A percentile compares a stretch with the other conserved stretches of the same genome.
phyloP scores from a whole-genome alignment of 805 yeast genomes.

The Hanseniaspora meyeri region DNA sequence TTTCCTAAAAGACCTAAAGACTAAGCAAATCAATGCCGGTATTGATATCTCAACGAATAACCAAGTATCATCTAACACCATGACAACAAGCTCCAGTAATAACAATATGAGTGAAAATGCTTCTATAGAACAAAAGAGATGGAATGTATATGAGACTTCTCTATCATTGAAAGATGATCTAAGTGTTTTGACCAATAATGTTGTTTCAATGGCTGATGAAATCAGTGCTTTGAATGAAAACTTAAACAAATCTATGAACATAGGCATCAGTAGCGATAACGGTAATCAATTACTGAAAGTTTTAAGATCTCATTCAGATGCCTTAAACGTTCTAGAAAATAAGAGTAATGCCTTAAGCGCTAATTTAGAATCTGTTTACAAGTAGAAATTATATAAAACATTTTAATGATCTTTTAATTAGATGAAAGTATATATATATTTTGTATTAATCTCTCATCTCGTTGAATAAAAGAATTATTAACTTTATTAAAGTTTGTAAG shows the following conservation, averaged over 20 bases:
- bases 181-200: constrained; percentile 63
- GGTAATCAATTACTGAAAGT: constrained; percentile 61
- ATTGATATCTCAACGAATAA: constrained; percentile 11
- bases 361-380: constrained; percentile 37
- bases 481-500: background rate
- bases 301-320: constrained; percentile 78
- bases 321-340: constrained; percentile 74
- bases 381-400: constrained; percentile 12
- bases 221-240: constrained; percentile 74
- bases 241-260: constrained; percentile 47
- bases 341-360: constrained; percentile 56
- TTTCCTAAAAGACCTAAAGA: constrained; percentile 13
- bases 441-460: background rate
- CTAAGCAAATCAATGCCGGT: constrained; percentile 3
- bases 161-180: constrained; percentile 72
- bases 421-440: background rate
- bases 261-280: constrained; percentile 26
- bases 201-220: constrained; percentile 63
- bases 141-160: constrained; percentile 77
- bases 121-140: constrained; percentile 48
- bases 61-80: constrained; percentile 16
- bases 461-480: constrained; percentile 2
- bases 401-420: background rate
- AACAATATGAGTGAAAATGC: constrained; percentile 36
- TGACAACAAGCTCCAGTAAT: constrained; percentile 10